phyloP scores from a whole-genome alignment of 352 stramenopile species.

The Pythium phragmiticola region DNA sequence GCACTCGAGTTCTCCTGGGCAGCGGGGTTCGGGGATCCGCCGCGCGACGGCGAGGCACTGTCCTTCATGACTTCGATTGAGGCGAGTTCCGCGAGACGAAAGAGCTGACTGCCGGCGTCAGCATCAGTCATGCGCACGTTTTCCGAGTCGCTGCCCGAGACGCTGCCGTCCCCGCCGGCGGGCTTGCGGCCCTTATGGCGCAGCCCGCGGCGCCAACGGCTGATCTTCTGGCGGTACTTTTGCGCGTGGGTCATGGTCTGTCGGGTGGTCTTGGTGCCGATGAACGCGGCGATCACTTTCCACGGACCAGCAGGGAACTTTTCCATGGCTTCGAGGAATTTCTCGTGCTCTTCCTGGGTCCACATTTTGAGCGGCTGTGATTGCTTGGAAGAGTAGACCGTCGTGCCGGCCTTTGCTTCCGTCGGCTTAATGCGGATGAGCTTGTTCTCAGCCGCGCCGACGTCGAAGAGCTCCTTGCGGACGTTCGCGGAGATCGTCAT shows the following conservation, averaged over 20 bases:
- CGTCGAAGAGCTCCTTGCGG: slow-evolving; percentile 84
- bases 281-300: slow-evolving; percentile 81
- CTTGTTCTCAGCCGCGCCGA: slow-evolving; percentile 72
- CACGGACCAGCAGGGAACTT: slow-evolving; percentile 81
- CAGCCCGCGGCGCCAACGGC: slow-evolving; percentile 70
- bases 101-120: slow-evolving; percentile 53
- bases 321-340: slow-evolving; percentile 84
- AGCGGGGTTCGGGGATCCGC: slow-evolving; percentile 16
- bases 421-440: slow-evolving; percentile 86
- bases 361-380: slow-evolving; percentile 84
- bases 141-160: slow-evolving; percentile 40
- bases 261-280: slow-evolving; percentile 85
- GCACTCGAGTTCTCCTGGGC: slow-evolving; percentile 24
- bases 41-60: slow-evolving; percentile 5
- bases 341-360: slow-evolving; percentile 84
- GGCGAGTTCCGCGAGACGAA: slow-evolving; percentile 70
- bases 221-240: slow-evolving; percentile 87
- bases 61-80: slow-evolving; percentile 70
- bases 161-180: slow-evolving; percentile 26
- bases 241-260: slow-evolving; percentile 93
- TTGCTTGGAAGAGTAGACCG: slow-evolving; percentile 83
- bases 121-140: slow-evolving; percentile 18
- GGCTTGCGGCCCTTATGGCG: slow-evolving; percentile 82
- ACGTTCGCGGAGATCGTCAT: slow-evolving; percentile 88
- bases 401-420: slow-evolving; percentile 80